Base-by-base conservation (phyloP, 768 basidiomycete species). In the Hortiboletus flavorubellus region DNA sequence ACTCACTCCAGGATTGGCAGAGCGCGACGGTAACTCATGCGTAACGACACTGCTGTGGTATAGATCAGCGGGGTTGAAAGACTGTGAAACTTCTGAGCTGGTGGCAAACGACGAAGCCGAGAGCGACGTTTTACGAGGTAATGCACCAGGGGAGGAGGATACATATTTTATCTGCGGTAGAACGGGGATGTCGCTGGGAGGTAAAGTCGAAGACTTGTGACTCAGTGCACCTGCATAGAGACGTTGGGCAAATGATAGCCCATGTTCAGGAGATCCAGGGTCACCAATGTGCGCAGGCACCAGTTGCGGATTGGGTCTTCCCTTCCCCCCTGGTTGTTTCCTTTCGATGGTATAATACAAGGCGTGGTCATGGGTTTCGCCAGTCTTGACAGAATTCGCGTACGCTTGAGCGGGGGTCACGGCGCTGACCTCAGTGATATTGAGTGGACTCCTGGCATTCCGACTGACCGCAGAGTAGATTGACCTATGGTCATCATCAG, bases 161-260 rank as follows among this genome's bases (percentile, higher is more conserved):
- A 33, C 4, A 29, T 47, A 35, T 21, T 40, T 38, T 34, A 59
- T 53, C 12, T 45, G 39, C 21, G 57, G 53, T 51, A 47, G 42
- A 34, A 58, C 26, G 8, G 64, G 42, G 21, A 53, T 43, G 43
- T 8, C 26, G n/a, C 35, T 34, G n/a, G 51, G 39, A 41, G 58
- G 47, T 9, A 31, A 40, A 11, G 40, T 40, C 12, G 59, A 56
- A 23, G 54, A 52, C 30, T 54, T 62, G 48, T 59, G 64, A 50
- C 55, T 63, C 29, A 66, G 48, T 5, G 76, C 74, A 44, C 75
- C 78, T 8, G 75, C 76, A 58, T 79, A 80, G 29, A 80, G 62
- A 46, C 72, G 73, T 45, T 78, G 78, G 23, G 78, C 79, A 35
- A 70, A 61, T 3, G 72, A 72, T 44, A 64, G 54, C 14, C 65